Conservation (phyloP, 176 grass and related monocot species). For the Zoysia japonica region DNA sequence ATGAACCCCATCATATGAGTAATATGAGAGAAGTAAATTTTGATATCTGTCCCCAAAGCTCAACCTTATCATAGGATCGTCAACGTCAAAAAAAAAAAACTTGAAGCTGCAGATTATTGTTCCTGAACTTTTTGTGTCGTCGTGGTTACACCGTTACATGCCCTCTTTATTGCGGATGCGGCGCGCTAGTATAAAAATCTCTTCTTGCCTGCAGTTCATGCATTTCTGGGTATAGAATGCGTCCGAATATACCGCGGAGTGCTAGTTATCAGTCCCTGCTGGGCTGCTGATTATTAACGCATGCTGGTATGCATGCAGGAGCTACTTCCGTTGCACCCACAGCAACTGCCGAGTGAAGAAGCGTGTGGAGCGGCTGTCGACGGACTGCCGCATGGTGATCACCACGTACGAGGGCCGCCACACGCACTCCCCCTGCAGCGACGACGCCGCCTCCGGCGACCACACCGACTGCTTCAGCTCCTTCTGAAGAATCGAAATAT, state of each 20-base stretch:
- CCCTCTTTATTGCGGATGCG: no score
- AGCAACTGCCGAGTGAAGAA: constrained; percentile 98
- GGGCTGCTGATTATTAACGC: not conserved
- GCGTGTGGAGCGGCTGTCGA: constrained; percentile 85
- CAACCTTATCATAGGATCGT: no score
- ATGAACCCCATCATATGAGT: no score
- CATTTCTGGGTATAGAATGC: not conserved
- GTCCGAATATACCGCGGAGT: not conserved
- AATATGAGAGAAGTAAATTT: no score
- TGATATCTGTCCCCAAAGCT: no score
- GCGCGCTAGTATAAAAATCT: no score
- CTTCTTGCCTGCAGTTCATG: not conserved
- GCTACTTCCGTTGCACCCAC: constrained; percentile 95
- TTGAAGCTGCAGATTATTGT: no score
- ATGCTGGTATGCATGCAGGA: constrained; percentile 41
- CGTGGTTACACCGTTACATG: no score
- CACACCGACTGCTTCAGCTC: constrained; percentile 76
- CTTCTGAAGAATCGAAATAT: constrained; percentile 55
- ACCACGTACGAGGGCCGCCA: constrained; percentile 96
- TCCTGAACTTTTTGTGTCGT: no score
- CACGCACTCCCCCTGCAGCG: constrained; percentile 77
- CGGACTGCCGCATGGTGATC: constrained; percentile 95
- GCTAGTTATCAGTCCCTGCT: not conserved
- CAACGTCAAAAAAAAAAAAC: no score
- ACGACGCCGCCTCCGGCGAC: constrained; percentile 64